These are phyloP conservation scores for Blastobotrys attinorum DNA, from an alignment of 805 yeast species.

Conservation along the genomic window DNA sequence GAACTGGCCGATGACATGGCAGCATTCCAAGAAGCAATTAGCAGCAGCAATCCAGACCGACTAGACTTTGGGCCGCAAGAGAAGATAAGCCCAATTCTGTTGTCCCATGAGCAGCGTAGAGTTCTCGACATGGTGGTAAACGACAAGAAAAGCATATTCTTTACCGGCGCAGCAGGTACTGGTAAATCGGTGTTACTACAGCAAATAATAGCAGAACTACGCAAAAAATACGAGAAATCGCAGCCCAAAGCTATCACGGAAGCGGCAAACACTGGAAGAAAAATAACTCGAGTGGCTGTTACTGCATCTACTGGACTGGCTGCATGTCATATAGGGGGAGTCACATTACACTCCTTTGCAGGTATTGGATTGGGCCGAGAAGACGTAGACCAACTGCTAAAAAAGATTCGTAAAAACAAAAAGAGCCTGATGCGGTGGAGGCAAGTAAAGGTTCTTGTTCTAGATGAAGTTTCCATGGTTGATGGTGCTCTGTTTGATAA, in stretches of 20 bases:
- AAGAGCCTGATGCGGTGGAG: constrained; percentile 52
- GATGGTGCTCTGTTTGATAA: constrained; percentile 73
- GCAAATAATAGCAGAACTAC: constrained; percentile 52
- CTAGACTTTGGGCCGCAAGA: neutral
- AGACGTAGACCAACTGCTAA: constrained; percentile 37
- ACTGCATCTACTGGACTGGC: constrained; percentile 97
- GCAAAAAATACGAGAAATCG: constrained; percentile 34
- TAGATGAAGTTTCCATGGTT: constrained; percentile 94
- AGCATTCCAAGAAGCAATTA: neutral
- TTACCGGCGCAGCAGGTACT: constrained; percentile 98
- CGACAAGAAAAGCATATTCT: constrained; percentile 63
- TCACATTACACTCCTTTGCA: constrained; percentile 76
- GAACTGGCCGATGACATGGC: neutral
- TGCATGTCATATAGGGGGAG: constrained; percentile 89
- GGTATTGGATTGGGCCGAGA: constrained; percentile 77
- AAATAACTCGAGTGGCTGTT: constrained; percentile 50
- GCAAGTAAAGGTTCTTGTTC: constrained; percentile 57
- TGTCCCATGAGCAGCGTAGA: constrained; percentile 41
- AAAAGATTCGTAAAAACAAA: constrained; percentile 41
- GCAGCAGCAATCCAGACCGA: neutral
- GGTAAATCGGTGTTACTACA: constrained; percentile 88
- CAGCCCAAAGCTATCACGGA: constrained; percentile 23
- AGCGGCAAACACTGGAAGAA: neutral
- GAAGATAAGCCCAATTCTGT: constrained; percentile 16
- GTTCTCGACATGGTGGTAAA: constrained; percentile 56